A percentile compares a stretch with the other conserved stretches of the same genome.
Conservation (phyloP, 2,329 filamentous ascomycete genomes). For the Fusarium pseudocircinatum region DNA sequence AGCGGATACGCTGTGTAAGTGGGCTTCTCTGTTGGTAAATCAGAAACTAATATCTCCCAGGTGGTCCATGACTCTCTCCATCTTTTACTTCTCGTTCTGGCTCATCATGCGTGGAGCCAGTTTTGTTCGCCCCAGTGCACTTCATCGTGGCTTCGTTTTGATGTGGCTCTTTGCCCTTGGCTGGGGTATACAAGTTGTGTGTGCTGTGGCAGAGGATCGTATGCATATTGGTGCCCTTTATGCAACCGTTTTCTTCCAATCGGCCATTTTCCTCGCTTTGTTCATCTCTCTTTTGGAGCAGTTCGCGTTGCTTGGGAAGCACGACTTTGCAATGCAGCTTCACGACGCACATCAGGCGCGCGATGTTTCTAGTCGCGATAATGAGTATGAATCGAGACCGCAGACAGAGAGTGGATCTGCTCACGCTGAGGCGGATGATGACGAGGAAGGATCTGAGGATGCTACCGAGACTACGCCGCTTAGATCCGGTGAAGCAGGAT, state of each 20-base stretch:
- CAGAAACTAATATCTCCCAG: conserved; percentile 45
- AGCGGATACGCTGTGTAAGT: conserved; percentile 79
- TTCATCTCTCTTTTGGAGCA: conserved; percentile 82
- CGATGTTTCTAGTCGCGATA: conserved; percentile 47
- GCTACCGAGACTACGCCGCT: conserved; percentile 66
- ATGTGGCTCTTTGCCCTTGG: conserved; percentile 84
- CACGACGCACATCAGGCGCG: conserved; percentile 59
- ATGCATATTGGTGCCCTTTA: conserved; percentile 80
- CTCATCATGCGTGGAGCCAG: conserved; percentile 81
- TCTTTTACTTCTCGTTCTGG: conserved; percentile 86
- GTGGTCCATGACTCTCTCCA: conserved; percentile 85
- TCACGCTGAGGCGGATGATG: conserved; percentile 18
- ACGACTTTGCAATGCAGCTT: conserved; percentile 71
- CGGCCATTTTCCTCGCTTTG: conserved; percentile 77
- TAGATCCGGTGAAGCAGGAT: conserved; percentile 48
- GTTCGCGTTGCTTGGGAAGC: conserved; percentile 77
- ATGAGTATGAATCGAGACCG: conserved; percentile 19
- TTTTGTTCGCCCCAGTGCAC: conserved; percentile 82
- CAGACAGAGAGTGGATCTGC: conserved; percentile 36
- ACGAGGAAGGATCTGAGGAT: conserved; percentile 41
- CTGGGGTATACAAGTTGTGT: conserved; percentile 77
- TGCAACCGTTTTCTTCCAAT: conserved; percentile 81
- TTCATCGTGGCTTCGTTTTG: conserved; percentile 82
- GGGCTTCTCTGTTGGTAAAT: fast-evolving
- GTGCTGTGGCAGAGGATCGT: conserved; percentile 80